Base-by-base conservation (phyloP, 495 filamentous ascomycete genomes). In the Talaromyces stipitatus region DNA sequence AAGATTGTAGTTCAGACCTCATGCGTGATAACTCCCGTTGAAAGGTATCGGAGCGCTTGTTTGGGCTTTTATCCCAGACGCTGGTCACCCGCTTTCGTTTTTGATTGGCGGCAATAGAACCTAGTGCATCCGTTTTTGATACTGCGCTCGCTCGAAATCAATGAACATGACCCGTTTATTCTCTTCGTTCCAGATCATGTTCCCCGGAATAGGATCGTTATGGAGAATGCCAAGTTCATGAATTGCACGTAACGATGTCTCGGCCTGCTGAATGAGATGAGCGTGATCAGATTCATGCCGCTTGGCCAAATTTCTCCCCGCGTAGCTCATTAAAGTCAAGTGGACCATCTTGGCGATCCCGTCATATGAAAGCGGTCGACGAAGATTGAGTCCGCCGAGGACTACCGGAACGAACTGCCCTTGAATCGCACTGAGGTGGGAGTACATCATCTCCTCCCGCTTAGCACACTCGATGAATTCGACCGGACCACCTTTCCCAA, bases 401-500 rank as follows among this genome's bases (percentile, higher is more conserved):
- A 66, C 58, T n/a, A 73, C 66, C 26, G 68, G 71, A 30, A 73
- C 66, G 58, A 60, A 55, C 24, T 56, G 54, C 29, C 71, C 71
- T 64, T 75, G 64, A 45, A 71, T 62, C 22, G 68, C 59, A 41
- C 54, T 32, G 43, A 75, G 72, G 46, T 28, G 61, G 6, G 63
- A 54, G 47, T 76, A 76, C 12, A 75, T 51, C 12, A 55, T 30
- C 57, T 68, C 64, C 62, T 76, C 71, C 29, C 66, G 54, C 28
- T 60, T 36, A 6, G 66, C 58, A 45, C 56, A 41, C 23, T 52
- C 27, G 18, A 67, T 56, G 60, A 68, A 68, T 26, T 64, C 57
- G 11, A 60, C 22, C 10, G 58, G 58, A 18, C 59, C 63, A 52
- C 69, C 71, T 61, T 81, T 81, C n/a, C n/a, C n/a, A n/a, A n/a